phyloP scores from a whole-genome alignment of 208 protist genomes.

The Naegleria gruberi region DNA sequence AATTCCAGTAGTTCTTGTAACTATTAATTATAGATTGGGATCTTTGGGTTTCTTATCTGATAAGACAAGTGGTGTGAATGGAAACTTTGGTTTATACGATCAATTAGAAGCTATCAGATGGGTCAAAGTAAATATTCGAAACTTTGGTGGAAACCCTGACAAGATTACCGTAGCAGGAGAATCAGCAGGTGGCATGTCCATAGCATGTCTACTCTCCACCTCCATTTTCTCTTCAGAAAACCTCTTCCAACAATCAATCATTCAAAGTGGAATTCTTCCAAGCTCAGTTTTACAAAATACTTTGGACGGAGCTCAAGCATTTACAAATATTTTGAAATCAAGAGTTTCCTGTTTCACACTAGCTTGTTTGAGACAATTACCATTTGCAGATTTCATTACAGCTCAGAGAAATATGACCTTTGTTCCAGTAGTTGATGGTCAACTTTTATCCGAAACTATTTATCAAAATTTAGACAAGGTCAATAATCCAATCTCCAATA shows the following conservation, averaged over 20 bases:
- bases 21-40: constrained; percentile 54
- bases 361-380: not conserved
- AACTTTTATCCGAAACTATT: not conserved
- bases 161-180: constrained; percentile 49
- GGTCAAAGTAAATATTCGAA: constrained; percentile 50
- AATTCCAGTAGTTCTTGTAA: constrained; percentile 38
- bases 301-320: not conserved
- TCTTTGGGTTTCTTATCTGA: constrained; percentile 32
- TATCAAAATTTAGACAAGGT: not conserved
- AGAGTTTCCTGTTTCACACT: not conserved
- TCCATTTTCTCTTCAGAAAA: no score
- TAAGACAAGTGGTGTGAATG: not conserved
- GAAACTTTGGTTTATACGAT: constrained; percentile 44
- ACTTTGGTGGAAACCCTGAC: constrained; percentile 52
- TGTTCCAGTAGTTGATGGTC: not conserved
- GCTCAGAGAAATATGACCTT: not conserved
- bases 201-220: not conserved
- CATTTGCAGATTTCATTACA: not conserved
- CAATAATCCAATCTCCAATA: not conserved
- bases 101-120: constrained; percentile 48
- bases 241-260: no score
- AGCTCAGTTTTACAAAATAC: not conserved
- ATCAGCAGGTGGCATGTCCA: constrained; percentile 39
- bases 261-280: not conserved
- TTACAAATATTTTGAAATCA: not conserved